Percentiles rank a stretch among this genome's conserved stretches.
These are phyloP conservation scores for Berkeleyomyces rouxiae DNA, from an alignment of 2,329 filamentous ascomycete genomes.

Conservation along the genomic window DNA sequence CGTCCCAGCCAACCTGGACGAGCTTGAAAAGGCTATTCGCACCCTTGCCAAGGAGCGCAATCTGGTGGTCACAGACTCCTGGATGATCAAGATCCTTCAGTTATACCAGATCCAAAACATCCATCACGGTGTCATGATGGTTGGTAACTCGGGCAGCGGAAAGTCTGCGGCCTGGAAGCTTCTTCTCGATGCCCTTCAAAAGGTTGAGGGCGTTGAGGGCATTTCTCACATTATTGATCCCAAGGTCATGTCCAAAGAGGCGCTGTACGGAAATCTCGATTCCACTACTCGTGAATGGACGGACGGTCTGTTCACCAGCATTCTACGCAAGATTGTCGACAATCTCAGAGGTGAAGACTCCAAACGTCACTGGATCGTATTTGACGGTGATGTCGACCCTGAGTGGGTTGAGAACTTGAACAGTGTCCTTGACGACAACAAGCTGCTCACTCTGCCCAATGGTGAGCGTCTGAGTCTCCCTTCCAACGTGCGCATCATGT, in stretches of 20 bases:
- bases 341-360: constrained; percentile 93
- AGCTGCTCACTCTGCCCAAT: constrained; percentile 88
- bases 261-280: constrained; percentile 86
- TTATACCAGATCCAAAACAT: constrained; percentile 96
- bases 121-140: constrained; percentile 99
- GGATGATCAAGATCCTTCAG: constrained; percentile 95
- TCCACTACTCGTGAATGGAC: constrained; percentile 98
- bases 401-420: constrained; percentile 99
- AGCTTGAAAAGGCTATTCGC: constrained; percentile 65
- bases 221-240: constrained; percentile 96
- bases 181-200: constrained; percentile 76
- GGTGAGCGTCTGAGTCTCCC: constrained; percentile 94
- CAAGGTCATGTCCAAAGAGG: constrained; percentile 99
- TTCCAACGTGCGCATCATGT: constrained; percentile 95
- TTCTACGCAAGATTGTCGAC: constrained; percentile 93
- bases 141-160: constrained; percentile 90
- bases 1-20: constrained; percentile 68
- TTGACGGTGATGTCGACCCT: constrained; percentile 96
- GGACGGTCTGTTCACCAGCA: constrained; percentile 94
- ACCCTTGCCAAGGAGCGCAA: constrained; percentile 71
- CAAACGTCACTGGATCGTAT: constrained; percentile 98
- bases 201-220: constrained; percentile 80
- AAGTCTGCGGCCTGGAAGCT: constrained; percentile 94
- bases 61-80: constrained; percentile 77
- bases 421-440: constrained; percentile 98